These are phyloP conservation scores for Xylaria bambusicola DNA, from an alignment of 495 filamentous ascomycete genomes.

Conservation along the genomic window DNA sequence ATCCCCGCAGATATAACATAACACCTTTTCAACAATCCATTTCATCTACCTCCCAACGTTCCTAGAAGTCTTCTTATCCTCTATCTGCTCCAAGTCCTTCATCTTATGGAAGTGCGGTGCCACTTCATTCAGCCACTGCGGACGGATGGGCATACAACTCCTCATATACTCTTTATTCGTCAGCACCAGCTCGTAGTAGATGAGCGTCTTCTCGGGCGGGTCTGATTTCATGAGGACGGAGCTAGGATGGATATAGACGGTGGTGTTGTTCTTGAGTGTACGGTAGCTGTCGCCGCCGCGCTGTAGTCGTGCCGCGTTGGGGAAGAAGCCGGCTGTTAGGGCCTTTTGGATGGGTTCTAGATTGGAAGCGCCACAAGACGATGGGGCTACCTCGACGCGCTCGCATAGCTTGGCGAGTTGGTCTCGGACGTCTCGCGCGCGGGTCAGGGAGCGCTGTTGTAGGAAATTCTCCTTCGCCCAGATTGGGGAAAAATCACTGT, in stretches of 20 bases:
- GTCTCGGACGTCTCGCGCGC: constrained; percentile 90
- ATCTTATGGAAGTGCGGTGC: constrained; percentile 96
- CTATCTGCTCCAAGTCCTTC: constrained; percentile 80
- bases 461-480: constrained; percentile 95
- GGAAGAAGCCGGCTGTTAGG: constrained; percentile 90
- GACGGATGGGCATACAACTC: constrained; percentile 78
- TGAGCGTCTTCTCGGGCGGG: constrained; percentile 76
- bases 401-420: constrained; percentile 95
- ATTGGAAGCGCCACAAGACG: constrained; percentile 69
- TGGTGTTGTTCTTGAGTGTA: constrained; percentile 90
- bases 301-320: constrained; percentile 86
- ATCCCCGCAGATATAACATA: no score
- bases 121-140: constrained; percentile 86
- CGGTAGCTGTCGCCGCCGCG: constrained; percentile 85
- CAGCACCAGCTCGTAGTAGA: constrained; percentile 90
- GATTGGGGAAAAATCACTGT: constrained; percentile 82
- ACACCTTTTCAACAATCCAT: background rate
- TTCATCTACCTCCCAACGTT: constrained; percentile 16
- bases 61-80: constrained; percentile 74
- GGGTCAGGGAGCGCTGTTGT: constrained; percentile 80
- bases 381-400: constrained; percentile 74
- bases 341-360: constrained; percentile 80
- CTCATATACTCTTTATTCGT: constrained; percentile 96
- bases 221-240: constrained; percentile 78
- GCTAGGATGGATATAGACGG: constrained; percentile 87